Evolutionary conservation across 2,329 filamentous ascomycete species (phyloP), one percentile per base, ranked within the genome.

Genomic region (Herpotrichia juniperi): DNA sequence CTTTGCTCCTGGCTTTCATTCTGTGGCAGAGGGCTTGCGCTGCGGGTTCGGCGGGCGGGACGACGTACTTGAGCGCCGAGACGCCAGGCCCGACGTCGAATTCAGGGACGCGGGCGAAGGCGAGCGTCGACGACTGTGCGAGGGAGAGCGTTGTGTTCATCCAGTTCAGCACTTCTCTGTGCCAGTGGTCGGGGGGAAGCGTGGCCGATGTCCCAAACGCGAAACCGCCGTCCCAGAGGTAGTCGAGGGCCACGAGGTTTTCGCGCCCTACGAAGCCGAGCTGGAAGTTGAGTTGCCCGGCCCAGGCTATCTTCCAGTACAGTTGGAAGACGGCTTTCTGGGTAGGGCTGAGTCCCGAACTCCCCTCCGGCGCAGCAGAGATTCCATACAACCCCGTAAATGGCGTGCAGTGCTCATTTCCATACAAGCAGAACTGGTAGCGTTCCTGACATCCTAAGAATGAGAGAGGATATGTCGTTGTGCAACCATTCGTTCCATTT

Each of bases 151-250:
- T 42, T 10, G 46, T 50, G 35, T 59, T 56, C 39, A 53, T 50
- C 54, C 54, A 57, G 28, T 54, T 51, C 3, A 11, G 11, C 11
- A 54, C 52, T 34, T 59, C 57, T 4, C 16, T 42, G 8, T 55
- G 48, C 57, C 57, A 59, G 35, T 59, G 57, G 40, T 53, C 44
- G 1, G 37, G 19, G 1, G 57, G 54, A 3, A 59, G 45, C 6
- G 21, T 22, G 24, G 50, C 51, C 0, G 56, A 56, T 7, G 54
- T 17, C 4, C 49, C 45, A 17, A 52, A 43, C 10, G 30, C n/a
- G n/a, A n/a, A n/a, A n/a, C n/a, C n/a, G n/a, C n/a, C 43, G 48
- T 57, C 50, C 56, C 50, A 58, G 45, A 56, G 56, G 48, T 56
- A 58, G 9, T 56, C 50, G 48, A 51, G 53, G 9, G 56, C 56